Evolutionary conservation across 2,329 filamentous ascomycete genomes (phyloP), one percentile per base, ranked within the genome.

Genomic region (Metarhizium humberi): DNA sequence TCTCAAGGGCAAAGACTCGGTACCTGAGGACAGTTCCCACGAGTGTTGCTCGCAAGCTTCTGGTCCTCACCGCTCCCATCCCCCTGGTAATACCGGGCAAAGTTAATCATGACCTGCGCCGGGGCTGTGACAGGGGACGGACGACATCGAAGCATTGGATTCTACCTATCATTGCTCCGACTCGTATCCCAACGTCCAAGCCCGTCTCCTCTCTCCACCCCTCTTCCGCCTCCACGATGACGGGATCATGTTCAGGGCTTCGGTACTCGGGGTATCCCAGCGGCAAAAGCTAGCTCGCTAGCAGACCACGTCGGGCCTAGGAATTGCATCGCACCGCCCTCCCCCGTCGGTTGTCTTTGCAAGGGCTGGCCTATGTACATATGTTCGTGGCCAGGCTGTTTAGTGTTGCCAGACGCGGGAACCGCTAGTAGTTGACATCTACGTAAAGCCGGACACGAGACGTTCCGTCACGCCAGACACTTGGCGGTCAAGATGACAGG

Each of bases 41-140:
- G 45, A 48, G 51, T 25, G 25, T 25, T 1, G 25, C 3, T 25
- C 25, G 25, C 25, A 25, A 25, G 25, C 3, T 51, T 36, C 20
- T 42, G 43, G 43, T 11, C 54, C 8, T 55, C 54, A 55, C 54
- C 54, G 54, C 54, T 46, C 54, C 32, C 34, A 11, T 30, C 36
- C 36, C 54, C 50, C 50, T 50, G 43, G 54, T 32, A 47, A 36
- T 51, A 51, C 43, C 42, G 29, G 34, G 40, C 34, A 40, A 46
- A 25, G 42, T 52, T 43, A 49, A 50, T 29, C 54, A 50, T 45
- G 38, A 34, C 43, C 20, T 43, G 25, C 25, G 43, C 54, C 50
- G 29, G 45, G 54, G 42, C 43, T n/a, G 20, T 46, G 54, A 55
- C 54, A 13, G 40, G 40, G 16, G 38, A 40, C 38, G 54, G 50